phyloP scores from a whole-genome alignment of 805 yeast species.

The Metschnikowia arizonensis region DNA sequence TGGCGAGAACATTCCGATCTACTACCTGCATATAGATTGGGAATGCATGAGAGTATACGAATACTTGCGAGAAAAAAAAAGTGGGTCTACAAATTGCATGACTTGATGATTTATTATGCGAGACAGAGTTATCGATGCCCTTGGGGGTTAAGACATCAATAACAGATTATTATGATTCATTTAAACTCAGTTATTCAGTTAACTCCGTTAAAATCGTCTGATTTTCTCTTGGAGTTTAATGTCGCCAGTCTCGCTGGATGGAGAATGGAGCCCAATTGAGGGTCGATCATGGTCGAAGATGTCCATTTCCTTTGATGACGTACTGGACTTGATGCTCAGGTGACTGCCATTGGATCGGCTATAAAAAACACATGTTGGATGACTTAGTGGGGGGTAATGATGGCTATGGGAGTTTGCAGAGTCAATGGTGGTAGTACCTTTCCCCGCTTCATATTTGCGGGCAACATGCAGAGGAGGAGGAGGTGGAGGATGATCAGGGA shows the following conservation, averaged over 20 bases:
- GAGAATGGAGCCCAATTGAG: constrained; percentile 26
- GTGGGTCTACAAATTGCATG: neutral
- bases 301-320: constrained; percentile 19
- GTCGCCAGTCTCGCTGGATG: constrained; percentile 13
- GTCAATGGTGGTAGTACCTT: constrained; percentile 4
- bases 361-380: constrained; percentile 8
- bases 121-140: too few relatives aligned
- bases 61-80: neutral
- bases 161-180: neutral
- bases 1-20: neutral
- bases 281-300: constrained; percentile 26
- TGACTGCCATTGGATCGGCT: constrained; percentile 22
- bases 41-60: too few relatives aligned
- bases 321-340: constrained; percentile 26
- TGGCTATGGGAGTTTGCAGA: constrained; percentile 11
- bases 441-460: constrained; percentile 1
- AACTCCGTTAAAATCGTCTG: neutral
- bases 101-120: neutral
- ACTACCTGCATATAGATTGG: too few relatives aligned
- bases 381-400: constrained; percentile 10
- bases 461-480: constrained; percentile 1
- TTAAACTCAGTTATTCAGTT: too few relatives aligned
- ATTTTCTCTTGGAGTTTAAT: constrained; percentile 1
- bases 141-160: neutral
- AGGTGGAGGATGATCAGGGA: neutral